Conservation (phyloP, 2,329 filamentous ascomycete genomes). For the Aspergillus latus region DNA sequence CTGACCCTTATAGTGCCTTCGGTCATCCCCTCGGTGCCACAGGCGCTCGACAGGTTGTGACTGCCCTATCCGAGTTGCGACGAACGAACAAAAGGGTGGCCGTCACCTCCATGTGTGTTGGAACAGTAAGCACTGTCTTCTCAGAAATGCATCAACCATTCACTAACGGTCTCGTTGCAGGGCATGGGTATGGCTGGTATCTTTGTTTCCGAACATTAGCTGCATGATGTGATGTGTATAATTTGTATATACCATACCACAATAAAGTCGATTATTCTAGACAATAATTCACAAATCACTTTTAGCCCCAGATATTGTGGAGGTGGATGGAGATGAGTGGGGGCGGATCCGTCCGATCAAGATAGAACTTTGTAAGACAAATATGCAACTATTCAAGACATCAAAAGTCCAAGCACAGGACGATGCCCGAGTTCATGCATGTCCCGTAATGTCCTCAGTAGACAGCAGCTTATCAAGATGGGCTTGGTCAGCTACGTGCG, state of each 20-base stretch:
- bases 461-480: neutral
- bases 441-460: too few relatives aligned
- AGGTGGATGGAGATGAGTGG: neutral
- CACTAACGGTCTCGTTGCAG: constrained; percentile 19
- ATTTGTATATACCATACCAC: constrained; percentile 6
- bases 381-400: neutral
- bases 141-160: neutral
- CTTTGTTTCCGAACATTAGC: constrained; percentile 79
- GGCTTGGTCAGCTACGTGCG: neutral
- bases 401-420: too few relatives aligned
- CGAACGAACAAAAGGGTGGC: constrained; percentile 77
- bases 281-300: neutral
- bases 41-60: constrained; percentile 85
- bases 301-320: neutral
- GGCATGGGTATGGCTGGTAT: constrained; percentile 80
- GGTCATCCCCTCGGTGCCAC: constrained; percentile 90
- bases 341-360: neutral
- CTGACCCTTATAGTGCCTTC: constrained; percentile 59
- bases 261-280: neutral
- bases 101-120: constrained; percentile 90
- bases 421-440: too few relatives aligned
- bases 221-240: neutral
- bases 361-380: neutral
- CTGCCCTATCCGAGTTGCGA: constrained; percentile 80
- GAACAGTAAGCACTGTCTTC: constrained; percentile 64